These are phyloP conservation scores for Bidens hawaiensis DNA, from an alignment of 140 eudicot species.

Conservation along the genomic window DNA sequence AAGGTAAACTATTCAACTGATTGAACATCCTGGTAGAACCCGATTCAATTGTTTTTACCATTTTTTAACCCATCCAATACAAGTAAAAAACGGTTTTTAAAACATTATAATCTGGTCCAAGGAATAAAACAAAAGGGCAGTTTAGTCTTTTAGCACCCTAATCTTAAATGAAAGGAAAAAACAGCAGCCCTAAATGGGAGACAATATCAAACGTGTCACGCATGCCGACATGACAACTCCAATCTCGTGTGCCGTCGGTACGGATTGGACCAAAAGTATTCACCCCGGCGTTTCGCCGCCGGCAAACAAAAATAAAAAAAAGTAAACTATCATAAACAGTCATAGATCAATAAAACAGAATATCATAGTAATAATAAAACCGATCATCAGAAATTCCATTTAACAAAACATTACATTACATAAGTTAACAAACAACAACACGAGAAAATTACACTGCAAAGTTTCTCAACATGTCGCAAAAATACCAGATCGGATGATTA, in stretches of 20 bases:
- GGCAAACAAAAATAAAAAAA: neutral
- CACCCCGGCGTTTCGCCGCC: conserved; percentile 7
- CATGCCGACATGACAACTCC: conserved; percentile 30
- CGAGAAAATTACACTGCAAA: conserved; percentile 15
- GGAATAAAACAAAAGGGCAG: neutral
- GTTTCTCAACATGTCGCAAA: conserved; percentile 23
- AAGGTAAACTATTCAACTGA: no score
- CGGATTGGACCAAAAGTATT: conserved; percentile 1
- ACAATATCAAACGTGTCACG: conserved; percentile 32
- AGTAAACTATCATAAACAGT: neutral
- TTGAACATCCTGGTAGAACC: no score
- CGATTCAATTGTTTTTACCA: no score
- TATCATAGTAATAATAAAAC: neutral
- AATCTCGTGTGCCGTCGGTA: conserved; percentile 16
- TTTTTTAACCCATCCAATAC: no score
- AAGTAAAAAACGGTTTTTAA: no score
- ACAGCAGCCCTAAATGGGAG: conserved; percentile 30
- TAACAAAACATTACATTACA: conserved; percentile 15
- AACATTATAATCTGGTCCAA: neutral
- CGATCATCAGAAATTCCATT: conserved; percentile 1
- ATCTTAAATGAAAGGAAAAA: neutral
- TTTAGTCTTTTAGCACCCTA: neutral
- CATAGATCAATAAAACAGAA: neutral
- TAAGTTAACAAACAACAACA: conserved; percentile 15
- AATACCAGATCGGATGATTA: neutral